phyloP scores from a whole-genome alignment of 1,284 basidiomycete genomes.

The Ceratorhiza oryzae-sativae region DNA sequence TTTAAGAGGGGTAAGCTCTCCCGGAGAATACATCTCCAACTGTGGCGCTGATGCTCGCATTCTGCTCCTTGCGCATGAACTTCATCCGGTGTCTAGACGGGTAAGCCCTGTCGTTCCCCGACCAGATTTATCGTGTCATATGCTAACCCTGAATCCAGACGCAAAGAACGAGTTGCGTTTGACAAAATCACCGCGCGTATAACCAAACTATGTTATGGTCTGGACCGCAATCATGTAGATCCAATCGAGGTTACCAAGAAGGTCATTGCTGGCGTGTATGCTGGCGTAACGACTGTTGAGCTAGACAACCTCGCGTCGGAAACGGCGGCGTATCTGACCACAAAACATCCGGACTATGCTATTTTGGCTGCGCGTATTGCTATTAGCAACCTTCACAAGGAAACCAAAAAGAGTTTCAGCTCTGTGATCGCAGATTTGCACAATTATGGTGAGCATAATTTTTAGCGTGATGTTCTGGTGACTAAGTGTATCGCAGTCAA shows the following conservation, averaged over 20 bases:
- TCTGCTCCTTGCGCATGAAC: conserved; percentile 20
- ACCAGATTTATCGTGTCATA: background rate
- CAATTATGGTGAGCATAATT: conserved; percentile 70
- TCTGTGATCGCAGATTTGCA: conserved; percentile 92
- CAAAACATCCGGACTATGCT: conserved; percentile 97
- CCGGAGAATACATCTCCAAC: background rate
- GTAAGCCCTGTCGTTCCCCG: background rate
- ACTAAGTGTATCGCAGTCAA: conserved; percentile 66
- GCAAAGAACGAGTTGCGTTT: conserved; percentile 86
- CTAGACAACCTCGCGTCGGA: conserved; percentile 97
- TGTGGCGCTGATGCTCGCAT: conserved; percentile 39
- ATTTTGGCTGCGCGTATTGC: conserved; percentile 98
- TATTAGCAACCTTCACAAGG: conserved; percentile 98
- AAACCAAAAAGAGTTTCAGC: conserved; percentile 97
- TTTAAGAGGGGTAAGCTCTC: conserved; percentile 71
- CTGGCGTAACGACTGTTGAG: conserved; percentile 96
- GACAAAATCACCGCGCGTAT: conserved; percentile 94
- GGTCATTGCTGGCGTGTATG: conserved; percentile 94
- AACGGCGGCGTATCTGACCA: conserved; percentile 97
- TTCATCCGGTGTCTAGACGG: conserved; percentile 40
- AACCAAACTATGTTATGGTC: conserved; percentile 95
- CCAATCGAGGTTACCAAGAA: conserved; percentile 86
- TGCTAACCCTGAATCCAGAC: conserved; percentile 54
- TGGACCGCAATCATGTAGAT: conserved; percentile 93
- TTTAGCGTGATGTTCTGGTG: background rate